Evolutionary conservation across 345 rosid species (phyloP).

Genomic region (Punica granatum): DNA sequence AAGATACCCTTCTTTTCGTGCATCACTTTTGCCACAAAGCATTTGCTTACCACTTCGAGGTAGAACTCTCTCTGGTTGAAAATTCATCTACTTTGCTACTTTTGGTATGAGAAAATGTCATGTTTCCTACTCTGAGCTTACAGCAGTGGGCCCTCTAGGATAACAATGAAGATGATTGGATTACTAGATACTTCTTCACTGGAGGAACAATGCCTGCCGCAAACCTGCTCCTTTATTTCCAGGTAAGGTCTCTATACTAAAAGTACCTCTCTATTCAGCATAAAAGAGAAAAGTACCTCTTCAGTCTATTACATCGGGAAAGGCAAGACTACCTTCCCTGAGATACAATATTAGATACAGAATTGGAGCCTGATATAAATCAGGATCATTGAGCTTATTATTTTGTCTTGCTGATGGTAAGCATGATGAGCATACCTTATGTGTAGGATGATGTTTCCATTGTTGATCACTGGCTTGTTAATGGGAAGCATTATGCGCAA

Average conservation of each 20-base stretch:
- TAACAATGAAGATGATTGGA: slow-evolving; percentile 85
- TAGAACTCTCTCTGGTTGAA: slow-evolving; percentile 9
- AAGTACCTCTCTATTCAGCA: neutral
- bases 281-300: neutral
- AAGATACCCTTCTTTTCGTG: slow-evolving; percentile 66
- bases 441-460: slow-evolving; percentile 63
- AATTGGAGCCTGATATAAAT: neutral
- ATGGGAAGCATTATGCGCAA: slow-evolving; percentile 77
- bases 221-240: slow-evolving; percentile 81
- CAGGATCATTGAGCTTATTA: neutral
- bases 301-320: neutral
- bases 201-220: slow-evolving; percentile 94
- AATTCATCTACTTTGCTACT: neutral
- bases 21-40: slow-evolving; percentile 84
- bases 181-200: slow-evolving; percentile 72
- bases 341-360: neutral
- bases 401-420: neutral
- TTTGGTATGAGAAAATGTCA: neutral
- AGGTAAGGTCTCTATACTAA: slow-evolving; percentile 26
- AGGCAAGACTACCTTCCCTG: neutral
- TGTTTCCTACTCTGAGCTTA: neutral
- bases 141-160: slow-evolving; percentile 29
- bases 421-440: neutral
- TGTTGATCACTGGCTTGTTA: slow-evolving; percentile 68
- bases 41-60: slow-evolving; percentile 88